A percentile compares a stretch with the other conserved stretches of the same genome.
Evolutionary conservation across 148 eudicot genomes (phyloP).

Genomic region (Silene uniflora): DNA sequence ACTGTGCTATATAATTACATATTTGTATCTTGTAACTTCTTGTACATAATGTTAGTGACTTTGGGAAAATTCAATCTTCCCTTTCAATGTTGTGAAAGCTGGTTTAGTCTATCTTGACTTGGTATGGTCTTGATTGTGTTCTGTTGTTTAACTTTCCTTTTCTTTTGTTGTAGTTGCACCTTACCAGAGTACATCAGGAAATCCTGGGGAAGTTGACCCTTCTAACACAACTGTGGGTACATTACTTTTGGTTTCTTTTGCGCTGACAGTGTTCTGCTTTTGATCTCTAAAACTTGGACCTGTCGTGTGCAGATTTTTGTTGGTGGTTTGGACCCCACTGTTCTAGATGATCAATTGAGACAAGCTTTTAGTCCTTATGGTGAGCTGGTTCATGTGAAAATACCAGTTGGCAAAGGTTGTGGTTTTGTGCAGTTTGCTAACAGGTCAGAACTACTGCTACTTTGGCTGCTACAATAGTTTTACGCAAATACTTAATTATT

Average conservation of each 20-base stretch:
- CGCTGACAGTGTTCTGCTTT: background rate
- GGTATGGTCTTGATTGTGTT: background rate
- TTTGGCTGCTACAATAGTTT: conserved; percentile 1
- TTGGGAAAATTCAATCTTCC: background rate
- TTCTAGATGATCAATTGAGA: conserved; percentile 67
- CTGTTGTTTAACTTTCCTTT: conserved; percentile 14
- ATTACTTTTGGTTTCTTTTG: conserved; percentile 12
- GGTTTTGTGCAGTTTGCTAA: conserved; percentile 69
- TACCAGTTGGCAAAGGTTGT: too few relatives aligned
- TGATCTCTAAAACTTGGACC: conserved; percentile 5
- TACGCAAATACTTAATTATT: too few relatives aligned
- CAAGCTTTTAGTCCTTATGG: conserved; percentile 75
- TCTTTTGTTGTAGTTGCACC: conserved; percentile 43
- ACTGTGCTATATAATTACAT: background rate
- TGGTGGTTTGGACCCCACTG: conserved; percentile 82
- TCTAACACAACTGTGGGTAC: conserved; percentile 90
- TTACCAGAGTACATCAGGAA: conserved; percentile 63
- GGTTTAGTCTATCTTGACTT: background rate
- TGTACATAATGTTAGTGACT: background rate
- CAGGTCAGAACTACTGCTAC: conserved; percentile 43
- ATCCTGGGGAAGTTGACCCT: conserved; percentile 78
- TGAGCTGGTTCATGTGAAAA: conserved; percentile 40
- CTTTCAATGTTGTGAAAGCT: background rate
- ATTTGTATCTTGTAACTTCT: background rate
- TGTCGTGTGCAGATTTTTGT: conserved; percentile 66